Conservation (phyloP, 805 yeast species). For the Wickerhamiella brachini region DNA sequence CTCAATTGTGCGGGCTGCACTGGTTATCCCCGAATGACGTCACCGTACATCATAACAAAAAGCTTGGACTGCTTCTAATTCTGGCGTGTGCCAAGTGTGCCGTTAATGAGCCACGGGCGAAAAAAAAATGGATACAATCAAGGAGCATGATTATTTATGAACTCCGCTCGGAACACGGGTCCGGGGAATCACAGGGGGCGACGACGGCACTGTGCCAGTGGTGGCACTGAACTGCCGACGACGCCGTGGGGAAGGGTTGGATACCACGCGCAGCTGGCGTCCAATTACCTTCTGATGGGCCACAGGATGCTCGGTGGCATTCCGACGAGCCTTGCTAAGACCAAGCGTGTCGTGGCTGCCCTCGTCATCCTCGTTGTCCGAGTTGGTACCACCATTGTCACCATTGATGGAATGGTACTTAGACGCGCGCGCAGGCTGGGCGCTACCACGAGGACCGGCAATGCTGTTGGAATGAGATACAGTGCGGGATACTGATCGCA, state of each 20-base stretch:
- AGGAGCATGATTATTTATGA: neutral
- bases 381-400: slow-evolving; percentile 23
- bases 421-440: slow-evolving; percentile 5
- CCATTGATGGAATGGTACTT: slow-evolving; percentile 7
- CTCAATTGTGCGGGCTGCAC: neutral
- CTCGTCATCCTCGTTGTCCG: slow-evolving; percentile 31
- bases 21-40: neutral
- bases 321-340: slow-evolving; percentile 12
- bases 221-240: slow-evolving; percentile 11
- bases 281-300: slow-evolving; percentile 17
- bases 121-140: slow-evolving; percentile 9
- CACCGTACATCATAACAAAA: neutral
- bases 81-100: neutral
- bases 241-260: slow-evolving; percentile 24
- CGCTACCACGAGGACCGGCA: neutral
- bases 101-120: slow-evolving; percentile 4
- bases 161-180: slow-evolving; percentile 3
- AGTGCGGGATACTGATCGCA: slow-evolving; percentile 7
- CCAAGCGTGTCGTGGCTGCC: slow-evolving; percentile 5
- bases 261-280: slow-evolving; percentile 21
- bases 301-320: slow-evolving; percentile 16
- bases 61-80: neutral
- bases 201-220: slow-evolving; percentile 13
- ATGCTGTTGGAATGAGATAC: slow-evolving; percentile 3
- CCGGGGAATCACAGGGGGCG: slow-evolving; percentile 12